Evolutionary conservation across 2,329 filamentous ascomycete species (phyloP).

Genomic region (Elsinoe arachidis): DNA sequence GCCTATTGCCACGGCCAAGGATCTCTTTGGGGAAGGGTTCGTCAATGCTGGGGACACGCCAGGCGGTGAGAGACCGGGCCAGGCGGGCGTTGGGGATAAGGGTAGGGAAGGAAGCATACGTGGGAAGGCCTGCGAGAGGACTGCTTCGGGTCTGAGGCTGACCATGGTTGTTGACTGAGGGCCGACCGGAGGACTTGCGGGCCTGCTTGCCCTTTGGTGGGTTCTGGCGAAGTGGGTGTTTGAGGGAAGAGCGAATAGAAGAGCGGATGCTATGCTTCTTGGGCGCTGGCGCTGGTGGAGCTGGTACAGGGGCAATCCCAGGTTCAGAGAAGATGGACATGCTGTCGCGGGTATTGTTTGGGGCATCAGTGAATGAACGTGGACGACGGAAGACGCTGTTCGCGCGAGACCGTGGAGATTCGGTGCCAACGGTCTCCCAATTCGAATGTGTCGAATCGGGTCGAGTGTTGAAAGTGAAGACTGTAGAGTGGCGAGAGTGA

Average conservation of each 20-base stretch:
- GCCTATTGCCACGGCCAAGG: constrained; percentile 26
- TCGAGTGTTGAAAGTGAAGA: constrained; percentile 15
- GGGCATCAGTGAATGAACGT: constrained; percentile 16
- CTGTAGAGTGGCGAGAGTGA: constrained; percentile 9
- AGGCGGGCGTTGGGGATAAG: constrained; percentile 22
- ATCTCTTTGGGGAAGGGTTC: constrained; percentile 27
- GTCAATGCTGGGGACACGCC: constrained; percentile 28
- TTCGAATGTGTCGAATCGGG: constrained; percentile 4
- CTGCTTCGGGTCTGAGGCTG: background rate
- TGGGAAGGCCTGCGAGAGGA: constrained; percentile 16
- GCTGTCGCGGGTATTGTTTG: constrained; percentile 13
- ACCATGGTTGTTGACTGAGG: background rate
- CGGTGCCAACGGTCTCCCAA: constrained; percentile 10
- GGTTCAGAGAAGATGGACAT: constrained; percentile 15
- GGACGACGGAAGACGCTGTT: constrained; percentile 28
- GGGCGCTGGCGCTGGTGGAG: constrained; percentile 23
- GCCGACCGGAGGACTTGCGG: background rate
- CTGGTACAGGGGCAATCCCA: background rate
- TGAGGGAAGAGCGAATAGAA: constrained; percentile 10
- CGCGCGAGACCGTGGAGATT: constrained; percentile 24
- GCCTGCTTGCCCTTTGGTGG: constrained; percentile 9
- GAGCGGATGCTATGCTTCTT: constrained; percentile 15
- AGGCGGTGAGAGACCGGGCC: constrained; percentile 22
- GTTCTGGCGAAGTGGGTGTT: constrained; percentile 12
- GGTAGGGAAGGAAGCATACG: constrained; percentile 21